Conservation (phyloP, 129 eudicot genomes). For the Scalesia atractyloides region DNA sequence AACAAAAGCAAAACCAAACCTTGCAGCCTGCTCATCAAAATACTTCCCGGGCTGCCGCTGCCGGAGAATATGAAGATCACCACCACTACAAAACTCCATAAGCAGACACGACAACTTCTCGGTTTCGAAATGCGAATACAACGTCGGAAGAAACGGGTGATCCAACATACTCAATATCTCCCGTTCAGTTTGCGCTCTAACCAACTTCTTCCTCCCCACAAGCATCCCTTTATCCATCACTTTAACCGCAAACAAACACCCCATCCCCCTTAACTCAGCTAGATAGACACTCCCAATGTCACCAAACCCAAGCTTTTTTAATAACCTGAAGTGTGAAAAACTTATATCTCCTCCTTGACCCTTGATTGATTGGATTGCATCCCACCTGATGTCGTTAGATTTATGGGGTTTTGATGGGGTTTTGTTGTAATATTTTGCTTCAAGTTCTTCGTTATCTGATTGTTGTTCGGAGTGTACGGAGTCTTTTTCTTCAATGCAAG, state of each 20-base stretch:
- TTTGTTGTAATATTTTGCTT: no score
- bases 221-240: slow-evolving; percentile 98
- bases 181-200: slow-evolving; percentile 91
- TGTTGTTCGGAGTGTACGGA: neutral
- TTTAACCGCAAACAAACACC: slow-evolving; percentile 86
- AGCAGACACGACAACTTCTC: slow-evolving; percentile 89
- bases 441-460: no score
- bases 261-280: slow-evolving; percentile 84
- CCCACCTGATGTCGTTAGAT: slow-evolving; percentile 83
- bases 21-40: slow-evolving; percentile 89
- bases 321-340: slow-evolving; percentile 78
- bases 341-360: slow-evolving; percentile 73
- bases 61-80: slow-evolving; percentile 89
- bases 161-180: slow-evolving; percentile 84
- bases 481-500: slow-evolving; percentile 41
- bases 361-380: slow-evolving; percentile 68
- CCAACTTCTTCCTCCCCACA: slow-evolving; percentile 77
- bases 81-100: slow-evolving; percentile 97
- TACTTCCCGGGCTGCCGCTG: slow-evolving; percentile 81
- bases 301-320: slow-evolving; percentile 96
- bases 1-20: slow-evolving; percentile 39
- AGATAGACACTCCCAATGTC: slow-evolving; percentile 96
- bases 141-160: slow-evolving; percentile 92
- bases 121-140: slow-evolving; percentile 91
- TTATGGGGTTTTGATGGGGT: slow-evolving; percentile 76